Evolutionary conservation across 805 yeast species (phyloP), one percentile per base, ranked within the genome.

Genomic region (Candida chilensis): DNA sequence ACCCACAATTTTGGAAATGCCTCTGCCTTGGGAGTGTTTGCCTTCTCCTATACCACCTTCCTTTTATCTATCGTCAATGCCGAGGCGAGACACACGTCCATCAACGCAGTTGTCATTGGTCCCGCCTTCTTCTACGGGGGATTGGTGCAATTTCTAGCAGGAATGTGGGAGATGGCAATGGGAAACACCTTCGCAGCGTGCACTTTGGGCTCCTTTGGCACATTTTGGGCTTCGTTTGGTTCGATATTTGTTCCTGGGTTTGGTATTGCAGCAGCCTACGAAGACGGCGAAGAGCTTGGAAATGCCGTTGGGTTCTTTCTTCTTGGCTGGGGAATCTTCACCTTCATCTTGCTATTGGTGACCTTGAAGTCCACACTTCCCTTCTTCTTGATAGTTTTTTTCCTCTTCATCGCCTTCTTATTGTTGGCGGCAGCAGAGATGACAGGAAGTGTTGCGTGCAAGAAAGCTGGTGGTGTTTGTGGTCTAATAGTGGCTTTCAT

Each of bases 181-280:
- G 87, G 81, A 42, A 79, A 78, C 54, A 78, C 86, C 15, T 80
- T 78, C 57, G 67, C 80, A 35, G 77, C 76, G 1, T 57, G 71
- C 32, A 52, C 67, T 5, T 24, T 49, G 8, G 30, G 42, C 3
- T 45, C 53, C 4, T 49, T 27, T 40, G 90, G 84, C 35, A 88
- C 85, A 3, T 80, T 80, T 50, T 80, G 90, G 90, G 71, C 77
- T 60, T 61, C 78, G 16, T 80, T 74, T 62, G 87, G 78, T 36
- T 81, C 82, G 19, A 69, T 80, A 20, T 51, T 55, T 34, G 64
- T 71, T 28, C 77, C 75, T 28, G 68, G 47, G 10, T 57, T 57
- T 34, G 61, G 60, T 4, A 56, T 57, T 14, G 30, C 35, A 3
- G 55, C 68, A 2, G 69, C 69, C 5, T 71, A 76, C 38, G 55